Conservation (phyloP, 2,329 filamentous ascomycete genomes). For the Cercospora nicotianae region DNA sequence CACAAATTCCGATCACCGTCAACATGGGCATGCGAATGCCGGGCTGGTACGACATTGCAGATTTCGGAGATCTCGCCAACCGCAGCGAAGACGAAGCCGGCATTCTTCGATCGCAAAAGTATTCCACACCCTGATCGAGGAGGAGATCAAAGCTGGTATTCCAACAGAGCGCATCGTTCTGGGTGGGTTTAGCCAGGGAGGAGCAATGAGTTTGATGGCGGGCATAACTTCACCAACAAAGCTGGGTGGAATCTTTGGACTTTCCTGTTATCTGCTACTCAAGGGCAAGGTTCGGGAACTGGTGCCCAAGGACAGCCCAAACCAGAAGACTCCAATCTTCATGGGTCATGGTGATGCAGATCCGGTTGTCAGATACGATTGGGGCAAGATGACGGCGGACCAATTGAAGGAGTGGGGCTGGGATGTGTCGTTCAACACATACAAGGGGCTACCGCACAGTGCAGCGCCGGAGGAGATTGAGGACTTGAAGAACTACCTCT, state of each 20-base stretch:
- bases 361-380: slow-evolving; percentile 66
- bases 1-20: slow-evolving; percentile 48
- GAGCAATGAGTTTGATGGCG: slow-evolving; percentile 79
- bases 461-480: slow-evolving; percentile 77
- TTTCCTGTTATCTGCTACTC: slow-evolving; percentile 80
- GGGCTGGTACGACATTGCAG: slow-evolving; percentile 77
- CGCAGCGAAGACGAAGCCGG: slow-evolving; percentile 67
- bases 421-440: slow-evolving; percentile 73
- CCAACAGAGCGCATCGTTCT: slow-evolving; percentile 79
- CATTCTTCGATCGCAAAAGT: slow-evolving; percentile 71
- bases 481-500: slow-evolving; percentile 69
- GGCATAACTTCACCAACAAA: slow-evolving; percentile 73
- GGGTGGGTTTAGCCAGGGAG: slow-evolving; percentile 83
- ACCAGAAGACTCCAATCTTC: slow-evolving; percentile 72
- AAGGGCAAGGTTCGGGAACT: slow-evolving; percentile 62
- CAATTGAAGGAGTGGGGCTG: slow-evolving; percentile 68
- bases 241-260: slow-evolving; percentile 81
- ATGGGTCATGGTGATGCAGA: slow-evolving; percentile 86
- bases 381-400: slow-evolving; percentile 68
- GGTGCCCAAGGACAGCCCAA: slow-evolving; percentile 51
- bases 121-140: slow-evolving; percentile 75
- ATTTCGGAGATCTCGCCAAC: slow-evolving; percentile 50
- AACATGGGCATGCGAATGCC: slow-evolving; percentile 79
- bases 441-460: slow-evolving; percentile 74
- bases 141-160: slow-evolving; percentile 79